phyloP scores from a whole-genome alignment of 2,329 filamentous ascomycete genomes.

The Cladorrhinum sp. region DNA sequence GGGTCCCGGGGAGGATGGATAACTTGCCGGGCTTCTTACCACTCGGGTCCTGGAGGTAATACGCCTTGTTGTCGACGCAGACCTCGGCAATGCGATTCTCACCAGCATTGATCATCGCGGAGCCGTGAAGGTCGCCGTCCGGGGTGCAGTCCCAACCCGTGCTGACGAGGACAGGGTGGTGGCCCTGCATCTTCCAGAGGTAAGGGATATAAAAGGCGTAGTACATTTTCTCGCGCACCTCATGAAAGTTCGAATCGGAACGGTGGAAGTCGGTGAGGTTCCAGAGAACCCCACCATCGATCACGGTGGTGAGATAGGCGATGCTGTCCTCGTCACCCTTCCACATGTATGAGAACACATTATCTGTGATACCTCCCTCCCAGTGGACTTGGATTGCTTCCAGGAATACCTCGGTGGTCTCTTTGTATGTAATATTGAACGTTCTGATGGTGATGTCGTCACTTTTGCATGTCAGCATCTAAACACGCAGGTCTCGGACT shows the following conservation, averaged over 20 bases:
- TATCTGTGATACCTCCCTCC: neutral
- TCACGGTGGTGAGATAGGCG: neutral
- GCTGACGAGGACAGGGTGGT: neutral
- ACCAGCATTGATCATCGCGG: neutral
- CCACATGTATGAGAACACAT: neutral
- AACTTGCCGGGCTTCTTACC: neutral
- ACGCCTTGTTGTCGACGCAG: neutral
- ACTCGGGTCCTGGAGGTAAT: neutral
- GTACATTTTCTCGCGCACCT: neutral
- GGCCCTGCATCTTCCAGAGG: neutral
- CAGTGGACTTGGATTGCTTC: too few relatives aligned
- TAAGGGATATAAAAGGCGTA: neutral
- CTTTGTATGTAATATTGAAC: too few relatives aligned
- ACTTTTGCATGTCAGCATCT: too few relatives aligned
- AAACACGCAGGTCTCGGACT: too few relatives aligned
- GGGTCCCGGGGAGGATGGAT: neutral
- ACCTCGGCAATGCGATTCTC: neutral
- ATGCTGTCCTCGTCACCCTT: neutral
- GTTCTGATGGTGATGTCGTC: too few relatives aligned
- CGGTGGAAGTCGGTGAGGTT: too few relatives aligned
- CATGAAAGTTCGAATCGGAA: too few relatives aligned
- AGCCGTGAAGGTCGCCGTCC: neutral
- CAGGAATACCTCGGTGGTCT: too few relatives aligned
- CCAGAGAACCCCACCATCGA: too few relatives aligned
- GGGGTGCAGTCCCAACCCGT: neutral